Conservation (phyloP, 1,284 basidiomycete species). For the Exobasidium rhododendri region DNA sequence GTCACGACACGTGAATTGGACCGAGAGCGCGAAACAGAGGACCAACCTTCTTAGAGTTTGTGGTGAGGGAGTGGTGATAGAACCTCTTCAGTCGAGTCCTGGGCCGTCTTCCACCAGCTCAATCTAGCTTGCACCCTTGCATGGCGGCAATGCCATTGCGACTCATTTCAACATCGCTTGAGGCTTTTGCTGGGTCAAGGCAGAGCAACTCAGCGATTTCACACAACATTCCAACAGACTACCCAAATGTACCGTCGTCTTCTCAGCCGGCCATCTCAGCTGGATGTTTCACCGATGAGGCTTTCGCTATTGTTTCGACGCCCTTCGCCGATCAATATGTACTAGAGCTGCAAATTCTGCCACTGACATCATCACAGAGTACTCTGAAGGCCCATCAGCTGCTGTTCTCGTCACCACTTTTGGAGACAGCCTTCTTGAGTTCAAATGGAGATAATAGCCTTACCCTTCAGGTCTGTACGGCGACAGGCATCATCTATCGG, state of each 20-base stretch:
- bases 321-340: slow-evolving; percentile 3
- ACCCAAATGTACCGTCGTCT: not conserved
- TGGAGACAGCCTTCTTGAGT: not conserved
- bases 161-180: not conserved
- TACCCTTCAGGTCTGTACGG: slow-evolving; percentile 1
- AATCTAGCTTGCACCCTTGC: not conserved
- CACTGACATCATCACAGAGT: not conserved
- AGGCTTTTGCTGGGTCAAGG: not conserved
- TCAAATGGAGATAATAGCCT: not conserved
- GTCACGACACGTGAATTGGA: no score
- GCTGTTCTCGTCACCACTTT: slow-evolving; percentile 3
- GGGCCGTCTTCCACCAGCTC: no score
- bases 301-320: not conserved
- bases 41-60: no score
- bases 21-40: no score
- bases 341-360: slow-evolving; percentile 3
- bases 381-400: slow-evolving; percentile 2
- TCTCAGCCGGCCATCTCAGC: not conserved
- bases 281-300: not conserved
- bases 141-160: slow-evolving; percentile 3
- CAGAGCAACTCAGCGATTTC: not conserved
- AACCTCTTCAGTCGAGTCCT: no score
- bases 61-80: no score
- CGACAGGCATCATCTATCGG: not conserved
- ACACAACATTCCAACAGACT: not conserved